These are phyloP conservation scores for Chaetomium olivaceum DNA, from an alignment of 2,329 filamentous ascomycete genomes.

Conservation along the genomic window DNA sequence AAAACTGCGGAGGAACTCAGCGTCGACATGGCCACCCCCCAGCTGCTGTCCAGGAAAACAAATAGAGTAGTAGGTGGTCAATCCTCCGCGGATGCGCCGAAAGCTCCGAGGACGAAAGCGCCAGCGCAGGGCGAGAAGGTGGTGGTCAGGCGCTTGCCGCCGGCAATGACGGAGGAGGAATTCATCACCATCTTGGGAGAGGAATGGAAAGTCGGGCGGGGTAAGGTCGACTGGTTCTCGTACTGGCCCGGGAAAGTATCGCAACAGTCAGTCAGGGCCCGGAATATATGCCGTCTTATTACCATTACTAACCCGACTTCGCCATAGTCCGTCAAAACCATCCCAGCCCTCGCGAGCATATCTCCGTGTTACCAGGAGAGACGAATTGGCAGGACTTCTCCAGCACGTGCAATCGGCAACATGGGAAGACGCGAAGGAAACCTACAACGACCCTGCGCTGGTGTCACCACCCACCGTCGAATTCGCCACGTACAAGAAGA, in stretches of 20 bases:
- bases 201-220: constrained; percentile 78
- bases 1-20: neutral
- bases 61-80: constrained; percentile 54
- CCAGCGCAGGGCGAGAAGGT: constrained; percentile 74
- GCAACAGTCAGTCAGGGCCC: constrained; percentile 65
- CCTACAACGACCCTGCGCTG: constrained; percentile 69
- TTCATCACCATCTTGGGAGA: constrained; percentile 71
- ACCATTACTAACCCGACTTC: constrained; percentile 45
- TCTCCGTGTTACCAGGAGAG: constrained; percentile 73
- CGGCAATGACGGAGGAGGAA: constrained; percentile 78
- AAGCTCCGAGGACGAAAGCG: constrained; percentile 50
- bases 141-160: constrained; percentile 79
- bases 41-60: constrained; percentile 41
- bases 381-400: constrained; percentile 66
- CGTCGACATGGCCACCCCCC: constrained; percentile 29
- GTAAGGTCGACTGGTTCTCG: constrained; percentile 80
- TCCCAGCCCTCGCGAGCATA: constrained; percentile 81
- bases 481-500: constrained; percentile 79
- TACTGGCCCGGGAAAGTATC: constrained; percentile 71
- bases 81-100: constrained; percentile 43
- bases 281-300: neutral
- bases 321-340: constrained; percentile 77
- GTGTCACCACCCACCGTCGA: constrained; percentile 79
- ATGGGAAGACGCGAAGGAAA: constrained; percentile 82
- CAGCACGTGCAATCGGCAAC: constrained; percentile 66